These are phyloP conservation scores for Pinus taeda DNA, from an alignment of 75 land plant genomes.

Conservation along the genomic window DNA sequence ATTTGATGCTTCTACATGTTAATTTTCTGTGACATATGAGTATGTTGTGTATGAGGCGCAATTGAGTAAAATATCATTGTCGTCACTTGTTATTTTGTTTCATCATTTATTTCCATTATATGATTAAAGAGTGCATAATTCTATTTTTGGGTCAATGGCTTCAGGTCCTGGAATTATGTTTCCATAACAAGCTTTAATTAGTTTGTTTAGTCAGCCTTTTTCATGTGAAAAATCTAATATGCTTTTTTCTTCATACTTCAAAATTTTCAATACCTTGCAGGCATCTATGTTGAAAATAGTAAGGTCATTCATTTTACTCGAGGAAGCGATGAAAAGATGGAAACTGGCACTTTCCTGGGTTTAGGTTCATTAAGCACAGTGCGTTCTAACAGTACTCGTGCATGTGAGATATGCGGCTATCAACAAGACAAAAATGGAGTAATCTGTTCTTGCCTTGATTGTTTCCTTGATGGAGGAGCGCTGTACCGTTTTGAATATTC, in stretches of 20 bases:
- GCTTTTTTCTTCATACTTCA: neutral
- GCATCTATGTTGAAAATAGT: conserved; percentile 35
- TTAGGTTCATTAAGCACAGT: conserved; percentile 28
- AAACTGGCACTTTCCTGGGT: conserved; percentile 24
- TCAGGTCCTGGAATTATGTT: neutral
- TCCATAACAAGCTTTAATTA: neutral
- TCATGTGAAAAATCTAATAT: neutral
- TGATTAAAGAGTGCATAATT: neutral
- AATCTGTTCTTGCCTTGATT: conserved; percentile 50
- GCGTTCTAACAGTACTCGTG: conserved; percentile 51
- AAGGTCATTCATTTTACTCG: conserved; percentile 51
- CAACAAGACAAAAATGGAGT: conserved; percentile 33
- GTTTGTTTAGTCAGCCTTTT: neutral
- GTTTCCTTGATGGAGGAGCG: conserved; percentile 46
- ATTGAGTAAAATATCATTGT: neutral
- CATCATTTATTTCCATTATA: neutral
- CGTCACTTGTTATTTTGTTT: neutral
- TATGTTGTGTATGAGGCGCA: neutral
- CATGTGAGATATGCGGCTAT: conserved; percentile 41
- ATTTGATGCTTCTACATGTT: neutral
- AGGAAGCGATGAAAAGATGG: conserved; percentile 13
- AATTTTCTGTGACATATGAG: neutral
- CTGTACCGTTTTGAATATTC: conserved; percentile 52
- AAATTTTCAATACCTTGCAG: conserved; percentile 3
- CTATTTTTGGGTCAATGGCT: neutral